Evolutionary conservation across 495 filamentous ascomycete species (phyloP), one percentile per base, ranked within the genome.

Genomic region (Corynascus novoguineensis): DNA sequence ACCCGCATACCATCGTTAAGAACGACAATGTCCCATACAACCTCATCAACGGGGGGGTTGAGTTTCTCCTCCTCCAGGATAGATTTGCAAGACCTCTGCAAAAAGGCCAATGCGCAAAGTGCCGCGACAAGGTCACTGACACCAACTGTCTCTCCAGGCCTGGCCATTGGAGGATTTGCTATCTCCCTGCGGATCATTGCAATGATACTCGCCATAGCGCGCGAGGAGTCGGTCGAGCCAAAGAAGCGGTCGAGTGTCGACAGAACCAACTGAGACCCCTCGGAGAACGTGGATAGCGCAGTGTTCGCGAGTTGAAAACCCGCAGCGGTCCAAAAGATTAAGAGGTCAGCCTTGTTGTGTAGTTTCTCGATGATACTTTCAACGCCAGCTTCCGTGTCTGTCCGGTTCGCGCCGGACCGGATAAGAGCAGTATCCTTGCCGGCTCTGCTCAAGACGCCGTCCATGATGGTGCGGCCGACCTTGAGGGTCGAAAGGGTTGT

Each of bases 11-110:
- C 85, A 59, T 85, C 79, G 58, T 86, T 80, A 19, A 87, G 65
- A 29, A 90, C 82, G 42, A 90, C 84, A n/a, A 89, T 83, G 73
- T 92, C 88, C 88, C 88, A 92, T 10, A 90, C 75, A 25, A 81
- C 70, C 62, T 89, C 86, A 47, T 86, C 79, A 12, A 77, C 77
- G 42, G 74, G 69, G 29, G 76, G 74, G 1, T 76, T 71, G 17
- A 74, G 77, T 17, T 73, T 66, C 28, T 85, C 76, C 47, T 78
- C 73, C 52, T 86, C 80, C 19, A 83, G 81, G 50, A 79, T 76
- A 35, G 75, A 81, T 54, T 75, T 79, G 32, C 86, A 86, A 77
- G 83, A 83, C 29, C 81, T 77, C 61, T 90, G 88, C 42, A 92
- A 66, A 50, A 89, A 79, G 2, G 85, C 87, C 56, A 92, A 81